Evolutionary conservation across 257 asterid genomes (phyloP), one percentile per base, ranked within the genome.

Genomic region (Linderniella brevidens): DNA sequence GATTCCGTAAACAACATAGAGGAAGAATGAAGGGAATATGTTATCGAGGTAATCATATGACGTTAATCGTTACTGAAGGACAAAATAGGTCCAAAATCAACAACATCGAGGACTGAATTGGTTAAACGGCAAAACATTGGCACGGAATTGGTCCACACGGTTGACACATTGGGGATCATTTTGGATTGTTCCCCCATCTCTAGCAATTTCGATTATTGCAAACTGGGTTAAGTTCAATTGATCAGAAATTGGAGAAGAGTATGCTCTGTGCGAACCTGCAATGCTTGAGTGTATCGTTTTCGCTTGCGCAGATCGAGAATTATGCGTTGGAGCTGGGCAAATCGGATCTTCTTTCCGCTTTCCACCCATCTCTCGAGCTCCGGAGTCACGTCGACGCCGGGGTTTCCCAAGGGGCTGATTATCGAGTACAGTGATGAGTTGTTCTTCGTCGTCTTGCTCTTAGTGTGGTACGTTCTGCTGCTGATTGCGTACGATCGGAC

Each of bases 321-420:
- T 18, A 86, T 79, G 58, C 94, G 88, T 53, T 68, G 76, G 17
- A 86, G 76, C 76, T 86, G 92, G 0, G 83, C 78, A 57, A 86
- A 86, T 56, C 92, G 74, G 49, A 79, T 49, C 41, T 62, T 69
- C 0, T 71, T 65, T 0, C 87, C 87, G 54, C 35, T 46, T 16
- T 68, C 56, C 16, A 67, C 75, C 94, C 96, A 86, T 46, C 69
- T 65, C 5, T 86, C 86, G 41, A 86, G 80, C 61, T 78, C 82
- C 32, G 74, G 74, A 3, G 78, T 65, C 10, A 86, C 62, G 48
- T 68, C 61, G 39, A 56, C 51, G 48, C 17, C 64, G 54, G 90
- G 94, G 71, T 65, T 71, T 42, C 96, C 96, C 66, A 78, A 40
- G 15, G 94, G 96, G 57, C 96, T 86, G 74, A 86, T 76, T 63